Percentiles rank a stretch among this genome's conserved stretches.
Evolutionary conservation across 1,284 basidiomycete species (phyloP).

Genomic region (Heterobasidion parviporum): DNA sequence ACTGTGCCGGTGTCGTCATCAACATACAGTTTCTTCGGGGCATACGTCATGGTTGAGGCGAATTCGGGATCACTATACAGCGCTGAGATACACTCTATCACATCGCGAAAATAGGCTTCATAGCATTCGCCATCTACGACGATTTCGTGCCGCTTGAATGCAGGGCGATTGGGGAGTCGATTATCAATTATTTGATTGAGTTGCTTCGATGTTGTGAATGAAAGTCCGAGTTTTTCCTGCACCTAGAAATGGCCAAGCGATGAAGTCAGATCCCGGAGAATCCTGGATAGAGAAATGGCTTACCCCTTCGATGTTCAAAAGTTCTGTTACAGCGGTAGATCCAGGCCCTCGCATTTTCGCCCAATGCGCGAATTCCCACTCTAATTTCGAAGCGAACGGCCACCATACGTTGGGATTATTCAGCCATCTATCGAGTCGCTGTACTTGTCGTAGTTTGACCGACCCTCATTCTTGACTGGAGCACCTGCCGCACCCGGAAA

Average conservation of each 20-base stretch:
- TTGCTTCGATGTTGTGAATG: background rate
- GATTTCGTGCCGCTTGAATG: background rate
- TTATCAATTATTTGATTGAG: background rate
- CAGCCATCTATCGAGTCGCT: too few species aligned
- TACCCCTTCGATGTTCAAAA: constrained; percentile 14
- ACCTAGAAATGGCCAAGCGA: background rate
- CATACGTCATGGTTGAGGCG: background rate
- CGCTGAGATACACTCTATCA: background rate
- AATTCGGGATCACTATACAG: background rate
- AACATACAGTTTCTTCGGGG: background rate
- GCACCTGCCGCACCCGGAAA: too few species aligned
- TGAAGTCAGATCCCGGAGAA: background rate
- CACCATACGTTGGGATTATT: background rate
- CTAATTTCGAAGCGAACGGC: background rate
- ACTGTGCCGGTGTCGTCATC: background rate
- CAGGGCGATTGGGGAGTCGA: background rate
- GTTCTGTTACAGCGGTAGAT: constrained; percentile 13
- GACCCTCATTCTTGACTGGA: too few species aligned
- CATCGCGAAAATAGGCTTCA: background rate
- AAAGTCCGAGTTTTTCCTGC: background rate
- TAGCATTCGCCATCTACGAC: background rate
- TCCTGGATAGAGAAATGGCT: background rate
- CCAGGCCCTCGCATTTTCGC: constrained; percentile 12
- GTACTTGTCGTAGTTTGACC: too few species aligned
- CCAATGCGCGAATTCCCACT: constrained; percentile 15